Base-by-base conservation (phyloP, 352 stramenopile species). In the Phytophthora multivora region DNA sequence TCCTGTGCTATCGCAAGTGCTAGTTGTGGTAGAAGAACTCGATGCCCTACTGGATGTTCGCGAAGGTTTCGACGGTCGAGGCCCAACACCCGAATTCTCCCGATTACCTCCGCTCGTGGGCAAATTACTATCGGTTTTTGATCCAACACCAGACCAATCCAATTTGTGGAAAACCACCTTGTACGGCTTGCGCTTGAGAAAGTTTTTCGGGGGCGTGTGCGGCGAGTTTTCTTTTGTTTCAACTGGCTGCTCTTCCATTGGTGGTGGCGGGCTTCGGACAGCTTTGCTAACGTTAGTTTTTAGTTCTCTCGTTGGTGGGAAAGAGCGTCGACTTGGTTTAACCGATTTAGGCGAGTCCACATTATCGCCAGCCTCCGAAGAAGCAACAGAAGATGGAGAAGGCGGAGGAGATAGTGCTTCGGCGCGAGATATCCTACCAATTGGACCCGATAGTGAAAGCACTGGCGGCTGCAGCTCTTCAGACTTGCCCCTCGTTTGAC, bases 181-280 rank as follows among this genome's bases (percentile, higher is more conserved):
- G 65, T 83, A 83, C 13, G 74, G 81, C 41, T 90, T 90, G n/a
- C 79, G 77, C 54, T 82, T 87, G 30, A 90, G 67, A 51, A 90
- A 90, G 7, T 60, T 51, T 40, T 57, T 66, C 13, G 54, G 28
- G 19, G 47, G 60, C 21, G 45, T 38, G 41, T 12, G 33, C 9
- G 35, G 13, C 1, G 35, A 67, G 16, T 57, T 69, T 8, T 19
- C 31, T 35, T 61, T 50, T 23, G 19, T 12, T 39, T 39, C 49
- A 13, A 10, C 28, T 35, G 36, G 21, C 61, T 28, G 13, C 43
- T 52, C 55, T 35, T 57, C 41, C 18, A 62, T 46, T 16, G 33
- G 36, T 10, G 47, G 53, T 10, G 51, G 26, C 5, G 26, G 43
- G 38, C 11, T 43, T 4, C 43, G 16, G n/a, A 23, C 36, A 16